phyloP scores from a whole-genome alignment of 1,284 basidiomycete species.

The Apiotrichum domesticum region DNA sequence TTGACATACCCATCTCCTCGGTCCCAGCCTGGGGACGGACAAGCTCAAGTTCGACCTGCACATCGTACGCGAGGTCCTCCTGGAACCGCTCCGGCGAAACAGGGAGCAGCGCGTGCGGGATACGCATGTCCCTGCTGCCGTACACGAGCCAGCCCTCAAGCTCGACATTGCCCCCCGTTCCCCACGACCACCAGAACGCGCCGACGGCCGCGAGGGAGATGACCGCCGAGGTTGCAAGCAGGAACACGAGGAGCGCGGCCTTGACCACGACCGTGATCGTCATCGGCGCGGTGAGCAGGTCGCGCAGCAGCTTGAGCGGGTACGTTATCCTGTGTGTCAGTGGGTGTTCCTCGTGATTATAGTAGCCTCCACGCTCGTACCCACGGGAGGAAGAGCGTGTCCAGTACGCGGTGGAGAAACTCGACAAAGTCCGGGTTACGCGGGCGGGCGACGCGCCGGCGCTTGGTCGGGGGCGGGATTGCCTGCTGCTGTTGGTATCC shows the following conservation, averaged over 20 bases:
- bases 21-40: slow-evolving; percentile 31
- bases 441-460: neutral
- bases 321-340: slow-evolving; percentile 28
- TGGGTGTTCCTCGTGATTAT: too few relatives aligned
- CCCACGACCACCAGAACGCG: slow-evolving; percentile 46
- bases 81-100: slow-evolving; percentile 34
- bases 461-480: too few relatives aligned
- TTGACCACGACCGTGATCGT: slow-evolving; percentile 42
- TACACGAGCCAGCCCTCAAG: slow-evolving; percentile 46
- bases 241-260: slow-evolving; percentile 29
- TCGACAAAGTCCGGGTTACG: slow-evolving; percentile 33
- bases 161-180: slow-evolving; percentile 40
- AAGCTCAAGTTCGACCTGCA: slow-evolving; percentile 46
- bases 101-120: slow-evolving; percentile 38
- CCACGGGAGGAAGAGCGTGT: slow-evolving; percentile 31
- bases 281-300: slow-evolving; percentile 37
- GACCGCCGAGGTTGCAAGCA: slow-evolving; percentile 31
- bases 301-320: slow-evolving; percentile 32
- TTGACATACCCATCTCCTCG: slow-evolving; percentile 34
- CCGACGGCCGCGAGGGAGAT: slow-evolving; percentile 42
- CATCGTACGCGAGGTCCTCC: slow-evolving; percentile 45
- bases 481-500: too few relatives aligned
- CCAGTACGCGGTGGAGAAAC: slow-evolving; percentile 28
- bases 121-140: slow-evolving; percentile 26
- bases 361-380: slow-evolving; percentile 4